Evolutionary conservation across 768 basidiomycete genomes (phyloP).

Genomic region (Lanmaoa rubissima): DNA sequence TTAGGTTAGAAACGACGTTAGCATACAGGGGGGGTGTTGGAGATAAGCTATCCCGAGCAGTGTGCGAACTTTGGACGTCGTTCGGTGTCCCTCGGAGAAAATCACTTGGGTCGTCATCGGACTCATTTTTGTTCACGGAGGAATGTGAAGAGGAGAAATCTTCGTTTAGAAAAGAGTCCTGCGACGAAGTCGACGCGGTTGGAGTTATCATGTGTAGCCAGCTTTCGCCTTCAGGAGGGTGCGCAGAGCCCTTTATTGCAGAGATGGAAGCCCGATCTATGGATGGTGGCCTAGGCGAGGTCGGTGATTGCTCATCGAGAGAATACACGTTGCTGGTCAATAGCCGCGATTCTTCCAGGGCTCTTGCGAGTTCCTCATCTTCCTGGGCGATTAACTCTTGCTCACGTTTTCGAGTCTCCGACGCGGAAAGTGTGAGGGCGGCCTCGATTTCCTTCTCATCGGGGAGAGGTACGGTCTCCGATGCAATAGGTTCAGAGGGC

Average conservation of each 20-base stretch:
- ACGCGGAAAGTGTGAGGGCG: conserved; percentile 44
- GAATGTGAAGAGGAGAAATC: conserved; percentile 29
- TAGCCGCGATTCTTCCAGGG: conserved; percentile 54
- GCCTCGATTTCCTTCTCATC: conserved; percentile 48
- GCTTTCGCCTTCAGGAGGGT: conserved; percentile 29
- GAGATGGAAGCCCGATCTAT: conserved; percentile 17
- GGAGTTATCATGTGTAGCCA: conserved; percentile 33
- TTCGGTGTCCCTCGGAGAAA: neutral
- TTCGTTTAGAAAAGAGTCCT: conserved; percentile 13
- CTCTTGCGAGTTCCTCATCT: conserved; percentile 65
- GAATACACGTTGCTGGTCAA: conserved; percentile 11
- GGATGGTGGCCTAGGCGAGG: conserved; percentile 10
- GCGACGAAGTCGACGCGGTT: conserved; percentile 22
- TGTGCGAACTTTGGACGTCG: conserved; percentile 4
- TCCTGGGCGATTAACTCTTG: conserved; percentile 38
- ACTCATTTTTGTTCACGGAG: conserved; percentile 18
- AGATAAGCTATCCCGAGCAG: conserved; percentile 5
- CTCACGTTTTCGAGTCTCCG: conserved; percentile 38
- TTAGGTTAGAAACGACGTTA: conserved; percentile 23
- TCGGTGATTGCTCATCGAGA: conserved; percentile 4
- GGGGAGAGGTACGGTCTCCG: conserved; percentile 21
- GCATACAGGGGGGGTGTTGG: conserved; percentile 24
- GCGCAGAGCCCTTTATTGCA: conserved; percentile 13
- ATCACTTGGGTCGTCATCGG: conserved; percentile 5
- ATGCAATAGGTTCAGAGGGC: conserved; percentile 1